These are phyloP conservation scores for Amorphotheca resinae DNA, from an alignment of 495 filamentous ascomycete genomes.

Conservation along the genomic window DNA sequence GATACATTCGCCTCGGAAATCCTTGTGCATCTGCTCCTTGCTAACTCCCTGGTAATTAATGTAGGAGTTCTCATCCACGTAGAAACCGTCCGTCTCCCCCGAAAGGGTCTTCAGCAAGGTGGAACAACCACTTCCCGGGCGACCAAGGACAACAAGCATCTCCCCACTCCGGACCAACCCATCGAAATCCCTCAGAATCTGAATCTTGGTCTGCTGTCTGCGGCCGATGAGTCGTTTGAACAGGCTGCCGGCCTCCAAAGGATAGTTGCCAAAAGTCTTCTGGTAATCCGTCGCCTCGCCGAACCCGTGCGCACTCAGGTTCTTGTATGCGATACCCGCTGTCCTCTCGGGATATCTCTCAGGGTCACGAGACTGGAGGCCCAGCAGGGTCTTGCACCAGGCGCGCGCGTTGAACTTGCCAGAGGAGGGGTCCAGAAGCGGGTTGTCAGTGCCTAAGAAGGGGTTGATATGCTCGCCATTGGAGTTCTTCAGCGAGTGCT, in stretches of 20 bases:
- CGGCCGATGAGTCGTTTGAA: constrained; percentile 29
- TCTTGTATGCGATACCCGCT: constrained; percentile 33
- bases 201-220: constrained; percentile 45
- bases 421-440: constrained; percentile 31
- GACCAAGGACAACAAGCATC: constrained; percentile 69
- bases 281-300: constrained; percentile 70
- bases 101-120: constrained; percentile 72
- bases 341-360: constrained; percentile 35
- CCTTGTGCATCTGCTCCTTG: constrained; percentile 47
- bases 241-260: constrained; percentile 38
- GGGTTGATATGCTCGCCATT: constrained; percentile 16
- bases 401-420: constrained; percentile 37
- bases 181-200: constrained; percentile 68
- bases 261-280: constrained; percentile 56
- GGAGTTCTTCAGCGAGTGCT: constrained; percentile 11
- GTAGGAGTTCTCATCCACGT: constrained; percentile 46
- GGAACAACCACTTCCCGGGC: constrained; percentile 66
- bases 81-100: constrained; percentile 64
- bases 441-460: constrained; percentile 14
- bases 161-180: constrained; percentile 65
- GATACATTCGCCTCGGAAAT: constrained; percentile 68
- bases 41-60: constrained; percentile 65
- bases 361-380: constrained; percentile 27
- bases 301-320: constrained; percentile 66
- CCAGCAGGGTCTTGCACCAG: constrained; percentile 44